Conservation (phyloP, 192 early-diverging fungal species). For the Endogone sp. region DNA sequence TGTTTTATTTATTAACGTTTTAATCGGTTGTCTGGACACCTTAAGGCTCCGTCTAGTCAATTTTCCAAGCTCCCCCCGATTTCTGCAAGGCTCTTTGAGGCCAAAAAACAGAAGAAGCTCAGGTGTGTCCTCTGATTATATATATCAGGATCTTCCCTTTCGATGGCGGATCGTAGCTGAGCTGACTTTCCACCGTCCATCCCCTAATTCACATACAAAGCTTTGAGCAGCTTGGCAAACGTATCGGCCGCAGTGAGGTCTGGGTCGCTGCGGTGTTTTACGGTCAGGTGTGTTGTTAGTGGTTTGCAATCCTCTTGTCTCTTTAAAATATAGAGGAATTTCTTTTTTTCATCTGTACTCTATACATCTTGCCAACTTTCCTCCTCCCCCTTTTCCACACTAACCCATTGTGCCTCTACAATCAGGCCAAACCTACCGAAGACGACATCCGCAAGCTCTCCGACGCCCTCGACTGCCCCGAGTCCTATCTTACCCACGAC, state of each 20-base stretch:
- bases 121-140: neutral
- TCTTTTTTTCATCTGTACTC: too few species aligned
- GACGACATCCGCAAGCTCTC: conserved; percentile 29
- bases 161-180: neutral
- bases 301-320: neutral
- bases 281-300: conserved; percentile 43
- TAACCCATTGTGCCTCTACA: neutral
- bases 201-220: conserved; percentile 16
- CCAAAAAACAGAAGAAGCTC: conserved; percentile 1
- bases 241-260: conserved; percentile 54
- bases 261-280: conserved; percentile 68
- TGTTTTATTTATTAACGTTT: neutral
- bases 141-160: neutral
- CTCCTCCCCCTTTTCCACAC: neutral
- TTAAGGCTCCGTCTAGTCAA: neutral
- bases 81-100: neutral
- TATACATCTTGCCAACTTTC: too few species aligned
- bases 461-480: conserved; percentile 24
- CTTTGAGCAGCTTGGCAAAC: conserved; percentile 51
- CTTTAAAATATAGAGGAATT: too few species aligned
- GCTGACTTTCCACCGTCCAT: neutral
- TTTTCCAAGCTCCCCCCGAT: conserved; percentile 2
- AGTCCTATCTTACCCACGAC: conserved; percentile 24
- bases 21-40: too few species aligned
- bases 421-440: conserved; percentile 34